phyloP scores from a whole-genome alignment of 2,329 filamentous ascomycete species.

The Grosmannia huntii region DNA sequence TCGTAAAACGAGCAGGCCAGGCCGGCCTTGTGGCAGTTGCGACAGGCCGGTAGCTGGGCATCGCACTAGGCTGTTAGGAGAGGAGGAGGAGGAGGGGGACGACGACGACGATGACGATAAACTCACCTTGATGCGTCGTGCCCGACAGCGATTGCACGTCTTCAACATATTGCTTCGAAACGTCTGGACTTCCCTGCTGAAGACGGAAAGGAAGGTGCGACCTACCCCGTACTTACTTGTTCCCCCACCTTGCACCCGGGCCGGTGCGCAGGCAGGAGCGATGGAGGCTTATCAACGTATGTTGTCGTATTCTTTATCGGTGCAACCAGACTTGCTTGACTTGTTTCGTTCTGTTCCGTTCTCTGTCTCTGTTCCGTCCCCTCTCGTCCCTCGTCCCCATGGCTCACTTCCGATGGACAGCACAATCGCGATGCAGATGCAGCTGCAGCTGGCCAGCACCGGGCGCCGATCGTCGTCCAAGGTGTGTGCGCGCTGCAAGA shows the following conservation, averaged over 20 bases:
- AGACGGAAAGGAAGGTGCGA: too few species aligned
- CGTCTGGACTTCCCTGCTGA: too few species aligned
- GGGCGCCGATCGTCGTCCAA: conserved; percentile 1
- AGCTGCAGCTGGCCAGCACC: not conserved
- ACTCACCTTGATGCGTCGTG: conserved; percentile 1
- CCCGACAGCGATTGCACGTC: conserved; percentile 1
- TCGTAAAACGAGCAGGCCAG: conserved; percentile 1
- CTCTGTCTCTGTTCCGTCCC: not conserved
- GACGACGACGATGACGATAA: not conserved
- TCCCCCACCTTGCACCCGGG: not conserved
- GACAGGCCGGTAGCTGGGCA: conserved; percentile 1
- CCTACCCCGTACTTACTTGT: not conserved
- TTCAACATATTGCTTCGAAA: not conserved
- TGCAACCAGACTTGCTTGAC: too few species aligned
- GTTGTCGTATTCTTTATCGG: not conserved
- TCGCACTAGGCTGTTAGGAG: not conserved
- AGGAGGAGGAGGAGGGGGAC: too few species aligned
- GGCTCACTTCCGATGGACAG: not conserved
- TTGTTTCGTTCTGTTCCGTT: not conserved
- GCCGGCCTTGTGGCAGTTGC: conserved; percentile 2
- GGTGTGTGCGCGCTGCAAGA: not conserved
- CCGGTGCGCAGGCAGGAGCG: not conserved
- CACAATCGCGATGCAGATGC: not conserved
- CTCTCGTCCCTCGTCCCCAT: not conserved
- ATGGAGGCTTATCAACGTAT: not conserved